Conservation (phyloP, 345 rosid genomes). For the Brassica juncea region DNA sequence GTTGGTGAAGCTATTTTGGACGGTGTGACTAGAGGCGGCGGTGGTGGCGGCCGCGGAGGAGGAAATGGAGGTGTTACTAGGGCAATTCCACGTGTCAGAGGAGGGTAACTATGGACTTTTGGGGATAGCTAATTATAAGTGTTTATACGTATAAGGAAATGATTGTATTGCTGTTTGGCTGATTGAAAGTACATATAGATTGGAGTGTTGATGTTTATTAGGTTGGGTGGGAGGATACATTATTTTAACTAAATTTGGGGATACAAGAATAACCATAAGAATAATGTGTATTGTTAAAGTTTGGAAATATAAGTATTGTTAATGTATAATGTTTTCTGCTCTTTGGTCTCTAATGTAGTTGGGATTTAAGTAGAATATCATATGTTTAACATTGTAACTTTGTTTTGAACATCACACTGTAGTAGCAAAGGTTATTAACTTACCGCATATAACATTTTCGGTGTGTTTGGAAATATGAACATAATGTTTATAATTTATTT, state of each 20-base stretch:
- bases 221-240: slow-evolving; percentile 7
- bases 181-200: slow-evolving; percentile 18
- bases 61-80: slow-evolving; percentile 22
- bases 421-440: neutral
- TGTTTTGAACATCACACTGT: neutral
- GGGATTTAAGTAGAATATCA: neutral
- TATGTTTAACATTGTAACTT: neutral
- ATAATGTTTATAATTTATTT: neutral
- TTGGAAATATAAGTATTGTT: slow-evolving; percentile 4
- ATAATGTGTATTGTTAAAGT: slow-evolving; percentile 25
- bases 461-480: neutral
- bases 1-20: slow-evolving; percentile 65
- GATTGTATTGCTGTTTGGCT: slow-evolving; percentile 16
- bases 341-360: neutral
- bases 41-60: slow-evolving; percentile 25
- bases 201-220: slow-evolving; percentile 5
- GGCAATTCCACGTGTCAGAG: slow-evolving; percentile 35
- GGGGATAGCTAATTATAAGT: slow-evolving; percentile 17
- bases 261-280: neutral
- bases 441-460: neutral
- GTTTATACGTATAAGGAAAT: slow-evolving; percentile 1
- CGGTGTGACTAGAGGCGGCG: slow-evolving; percentile 48
- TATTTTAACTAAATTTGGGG: slow-evolving; percentile 19
- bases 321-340: neutral
- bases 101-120: slow-evolving; percentile 19